A percentile compares a stretch with the other conserved stretches of the same genome.
These are phyloP conservation scores for Oryza meridionalis DNA, from an alignment of 176 grass and related monocot species.

Conservation along the genomic window DNA sequence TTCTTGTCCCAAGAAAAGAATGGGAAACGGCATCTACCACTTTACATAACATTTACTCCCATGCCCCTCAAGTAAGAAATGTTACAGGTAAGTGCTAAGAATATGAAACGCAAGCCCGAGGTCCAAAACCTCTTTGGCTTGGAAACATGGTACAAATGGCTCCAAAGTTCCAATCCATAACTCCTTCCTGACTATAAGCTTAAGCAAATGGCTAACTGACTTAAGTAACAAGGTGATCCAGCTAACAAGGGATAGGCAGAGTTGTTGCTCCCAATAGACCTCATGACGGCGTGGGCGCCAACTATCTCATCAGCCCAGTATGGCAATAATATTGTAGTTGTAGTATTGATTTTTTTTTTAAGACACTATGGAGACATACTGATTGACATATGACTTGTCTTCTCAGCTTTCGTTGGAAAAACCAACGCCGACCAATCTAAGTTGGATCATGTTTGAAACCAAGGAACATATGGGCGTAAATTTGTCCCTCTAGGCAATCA, in stretches of 20 bases:
- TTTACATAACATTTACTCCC: background rate
- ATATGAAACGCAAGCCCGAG: background rate
- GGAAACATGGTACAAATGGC: background rate
- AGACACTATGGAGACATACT: background rate
- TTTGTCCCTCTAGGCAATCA: conserved; percentile 13
- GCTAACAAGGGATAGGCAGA: background rate
- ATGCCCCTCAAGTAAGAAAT: background rate
- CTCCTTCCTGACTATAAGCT: background rate
- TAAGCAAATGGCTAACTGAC: background rate
- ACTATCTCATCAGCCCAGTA: background rate
- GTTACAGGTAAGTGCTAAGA: background rate
- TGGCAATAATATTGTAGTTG: conserved; percentile 11
- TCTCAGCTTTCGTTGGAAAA: too few relatives aligned
- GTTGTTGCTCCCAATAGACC: background rate
- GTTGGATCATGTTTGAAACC: conserved; percentile 25
- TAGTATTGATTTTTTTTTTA: background rate
- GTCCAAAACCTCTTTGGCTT: background rate
- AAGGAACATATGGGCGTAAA: conserved; percentile 6
- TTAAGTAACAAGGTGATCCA: background rate
- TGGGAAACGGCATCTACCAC: background rate
- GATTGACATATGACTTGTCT: background rate
- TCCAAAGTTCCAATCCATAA: background rate
- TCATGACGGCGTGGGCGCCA: background rate
- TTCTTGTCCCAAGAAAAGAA: background rate
- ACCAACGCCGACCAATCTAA: too few relatives aligned